A percentile compares a stretch with the other conserved stretches of the same genome.
Conservation (phyloP, 2,329 filamentous ascomycete species). For the Orbilia quercus region DNA sequence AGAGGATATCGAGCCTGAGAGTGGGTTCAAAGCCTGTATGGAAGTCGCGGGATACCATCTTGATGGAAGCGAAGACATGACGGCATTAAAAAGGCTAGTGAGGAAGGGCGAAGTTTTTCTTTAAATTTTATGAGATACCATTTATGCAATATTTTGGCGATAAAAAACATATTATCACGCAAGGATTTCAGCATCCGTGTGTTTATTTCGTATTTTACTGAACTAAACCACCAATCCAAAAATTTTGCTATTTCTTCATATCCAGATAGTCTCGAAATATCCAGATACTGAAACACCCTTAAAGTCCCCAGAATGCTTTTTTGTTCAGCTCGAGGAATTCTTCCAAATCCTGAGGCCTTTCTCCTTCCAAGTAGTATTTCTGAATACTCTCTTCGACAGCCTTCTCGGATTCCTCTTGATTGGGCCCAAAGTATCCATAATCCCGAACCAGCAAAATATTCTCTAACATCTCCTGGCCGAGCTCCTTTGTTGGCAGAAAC, state of each 20-base stretch:
- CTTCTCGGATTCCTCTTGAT: slow-evolving; percentile 61
- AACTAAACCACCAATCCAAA: no score
- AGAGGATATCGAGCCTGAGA: slow-evolving; percentile 42
- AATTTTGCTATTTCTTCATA: not conserved
- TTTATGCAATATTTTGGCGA: no score
- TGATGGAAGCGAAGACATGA: slow-evolving; percentile 18
- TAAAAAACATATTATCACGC: no score
- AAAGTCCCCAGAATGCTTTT: slow-evolving; percentile 13
- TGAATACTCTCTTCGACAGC: slow-evolving; percentile 33
- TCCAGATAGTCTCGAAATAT: not conserved
- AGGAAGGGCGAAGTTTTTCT: slow-evolving; percentile 40
- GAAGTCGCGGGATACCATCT: slow-evolving; percentile 22
- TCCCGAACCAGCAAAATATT: slow-evolving; percentile 65
- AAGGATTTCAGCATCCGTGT: no score
- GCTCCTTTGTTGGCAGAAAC: slow-evolving; percentile 61
- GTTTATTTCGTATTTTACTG: no score
- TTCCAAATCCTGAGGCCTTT: slow-evolving; percentile 36
- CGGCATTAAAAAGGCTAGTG: slow-evolving; percentile 33
- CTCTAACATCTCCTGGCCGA: slow-evolving; percentile 63
- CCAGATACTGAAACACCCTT: not conserved
- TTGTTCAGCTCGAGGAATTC: slow-evolving; percentile 41
- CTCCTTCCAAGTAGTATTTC: slow-evolving; percentile 17
- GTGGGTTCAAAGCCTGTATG: not conserved
- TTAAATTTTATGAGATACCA: not conserved
- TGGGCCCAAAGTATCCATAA: slow-evolving; percentile 66